phyloP scores from a whole-genome alignment of 2,329 filamentous ascomycete genomes.

The Sarocladiaceae sp. region DNA sequence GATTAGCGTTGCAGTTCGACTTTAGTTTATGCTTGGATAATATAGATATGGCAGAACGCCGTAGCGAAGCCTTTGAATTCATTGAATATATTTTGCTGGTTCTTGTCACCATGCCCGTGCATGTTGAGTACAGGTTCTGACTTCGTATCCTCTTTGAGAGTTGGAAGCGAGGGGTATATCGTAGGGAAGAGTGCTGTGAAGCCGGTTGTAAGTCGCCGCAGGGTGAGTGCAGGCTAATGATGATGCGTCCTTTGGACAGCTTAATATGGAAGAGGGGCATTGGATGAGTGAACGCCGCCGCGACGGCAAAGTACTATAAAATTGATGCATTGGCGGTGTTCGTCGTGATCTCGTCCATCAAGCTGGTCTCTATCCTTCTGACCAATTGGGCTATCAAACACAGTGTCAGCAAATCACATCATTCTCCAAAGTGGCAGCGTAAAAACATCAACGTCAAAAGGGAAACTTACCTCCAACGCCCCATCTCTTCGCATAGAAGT shows the following conservation, averaged over 20 bases:
- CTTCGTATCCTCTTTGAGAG: not conserved
- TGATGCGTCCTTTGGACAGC: too few species aligned
- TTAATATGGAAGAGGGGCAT: too few species aligned
- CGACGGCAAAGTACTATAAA: too few species aligned
- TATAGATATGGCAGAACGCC: not conserved
- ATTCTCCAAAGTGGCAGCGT: too few species aligned
- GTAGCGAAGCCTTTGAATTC: not conserved
- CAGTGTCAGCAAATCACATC: slow-evolving; percentile 12
- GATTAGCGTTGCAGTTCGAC: not conserved
- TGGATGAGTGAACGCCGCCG: too few species aligned
- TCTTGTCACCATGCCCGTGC: not conserved
- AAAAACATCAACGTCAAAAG: too few species aligned
- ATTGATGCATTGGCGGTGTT: not conserved
- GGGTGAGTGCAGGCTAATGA: too few species aligned
- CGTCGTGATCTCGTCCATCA: slow-evolving; percentile 18
- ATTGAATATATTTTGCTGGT: not conserved
- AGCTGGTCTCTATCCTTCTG: slow-evolving; percentile 21
- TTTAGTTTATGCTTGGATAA: slow-evolving; percentile 7
- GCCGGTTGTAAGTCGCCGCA: too few species aligned
- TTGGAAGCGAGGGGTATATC: too few species aligned
- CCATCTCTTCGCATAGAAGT: slow-evolving; percentile 31
- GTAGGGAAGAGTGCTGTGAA: too few species aligned
- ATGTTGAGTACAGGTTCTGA: slow-evolving; percentile 11
- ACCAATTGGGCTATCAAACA: slow-evolving; percentile 22
- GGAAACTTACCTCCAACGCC: slow-evolving; percentile 24